phyloP scores from a whole-genome alignment of 208 protist species.

The Acanthamoeba lenticulata region DNA sequence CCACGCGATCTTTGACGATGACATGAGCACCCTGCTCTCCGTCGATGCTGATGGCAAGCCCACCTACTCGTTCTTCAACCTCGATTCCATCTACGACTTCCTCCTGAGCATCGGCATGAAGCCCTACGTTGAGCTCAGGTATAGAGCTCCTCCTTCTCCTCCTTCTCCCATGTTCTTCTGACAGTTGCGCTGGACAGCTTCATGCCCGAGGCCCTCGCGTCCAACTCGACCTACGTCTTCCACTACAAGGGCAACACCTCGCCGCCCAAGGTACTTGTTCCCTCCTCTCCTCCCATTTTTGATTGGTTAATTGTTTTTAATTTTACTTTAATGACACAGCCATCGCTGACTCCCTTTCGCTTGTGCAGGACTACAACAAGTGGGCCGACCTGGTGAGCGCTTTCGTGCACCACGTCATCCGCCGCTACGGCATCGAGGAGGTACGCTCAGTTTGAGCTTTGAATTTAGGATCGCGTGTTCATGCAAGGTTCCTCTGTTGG shows the following conservation, averaged over 20 bases:
- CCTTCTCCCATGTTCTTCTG: neutral
- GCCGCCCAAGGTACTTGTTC: constrained; percentile 70
- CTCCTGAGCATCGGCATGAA: constrained; percentile 71
- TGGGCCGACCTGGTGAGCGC: constrained; percentile 69
- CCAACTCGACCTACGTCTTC: constrained; percentile 70
- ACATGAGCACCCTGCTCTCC: constrained; percentile 68
- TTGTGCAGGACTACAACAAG: neutral
- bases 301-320: neutral
- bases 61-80: constrained; percentile 69
- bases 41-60: neutral
- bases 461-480: neutral
- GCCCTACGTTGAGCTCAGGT: constrained; percentile 74
- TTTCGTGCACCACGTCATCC: constrained; percentile 62
- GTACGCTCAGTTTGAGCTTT: neutral
- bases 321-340: too few relatives aligned
- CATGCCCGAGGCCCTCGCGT: constrained; percentile 66
- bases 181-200: neutral
- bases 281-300: neutral
- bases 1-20: constrained; percentile 79
- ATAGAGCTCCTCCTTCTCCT: neutral
- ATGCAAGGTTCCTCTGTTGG: too few relatives aligned
- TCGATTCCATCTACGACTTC: constrained; percentile 74
- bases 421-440: constrained; percentile 55
- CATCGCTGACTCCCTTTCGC: neutral
- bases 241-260: constrained; percentile 78